Base-by-base conservation (phyloP, 495 filamentous ascomycete species). In the Penicillium canariense region DNA sequence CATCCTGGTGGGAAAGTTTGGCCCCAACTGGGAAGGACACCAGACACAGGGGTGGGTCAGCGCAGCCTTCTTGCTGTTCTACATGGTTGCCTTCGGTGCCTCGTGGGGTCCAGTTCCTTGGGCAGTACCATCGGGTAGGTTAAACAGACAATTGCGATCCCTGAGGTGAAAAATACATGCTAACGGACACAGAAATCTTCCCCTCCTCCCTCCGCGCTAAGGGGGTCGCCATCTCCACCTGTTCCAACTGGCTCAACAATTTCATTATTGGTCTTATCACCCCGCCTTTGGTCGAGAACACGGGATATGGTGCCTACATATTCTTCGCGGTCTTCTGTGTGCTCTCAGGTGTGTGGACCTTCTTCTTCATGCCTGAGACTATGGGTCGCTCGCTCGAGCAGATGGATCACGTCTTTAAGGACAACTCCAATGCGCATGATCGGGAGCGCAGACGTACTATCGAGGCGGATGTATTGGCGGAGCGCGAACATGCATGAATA, bases 311-410 rank as follows among this genome's bases (percentile, higher is more conserved):
- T 3, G 71, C 79, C 2, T 83, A 81, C 49, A 62, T 75, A 5
- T 83, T 83, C 62, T 84, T 83, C 59, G 81, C 78, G 7, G 71
- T 78, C 14, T 84, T 83, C 68, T 84, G 82, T 65, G 42, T 82
- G 11, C 68, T 84, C 4, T 70, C 78, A 4, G 67, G 77, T 14
- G 50, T 81, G 8, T 84, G 79, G 77, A 77, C 77, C 0, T 81
- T 58, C 48, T 76, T 77, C 55, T 79, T 82, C 50, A 75, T 84
- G 0, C 81, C 81, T 1, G 81, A 84, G 55, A 82, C 83, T 0
- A 82, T 77, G 51, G 83, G 82, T 0, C 72, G 79, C 22, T 83
- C 78, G 0, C 69, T 86, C 25, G 79, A 82, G 58, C 80, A 85
- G 52, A 79, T 85, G 65, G 81, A 84, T 31, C 66, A 73, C 17